Base-by-base conservation (phyloP, 2,329 filamentous ascomycete species). In the Fusarium hostae region DNA sequence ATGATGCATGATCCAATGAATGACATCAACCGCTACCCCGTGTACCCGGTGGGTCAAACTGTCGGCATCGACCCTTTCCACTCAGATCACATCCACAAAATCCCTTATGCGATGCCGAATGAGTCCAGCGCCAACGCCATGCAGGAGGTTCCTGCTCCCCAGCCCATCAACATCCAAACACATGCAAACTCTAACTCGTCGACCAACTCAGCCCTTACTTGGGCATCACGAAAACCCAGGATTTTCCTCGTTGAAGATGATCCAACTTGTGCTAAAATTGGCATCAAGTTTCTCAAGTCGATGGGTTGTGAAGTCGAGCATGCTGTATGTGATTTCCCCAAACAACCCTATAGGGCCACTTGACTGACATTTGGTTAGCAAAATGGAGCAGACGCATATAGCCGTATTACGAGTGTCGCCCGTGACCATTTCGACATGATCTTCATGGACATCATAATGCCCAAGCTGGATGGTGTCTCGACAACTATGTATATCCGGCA, bases 401-500 rank as follows among this genome's bases (percentile, higher is more conserved):
- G 92, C 78, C 96, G 96, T 79, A 91, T 97, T 54, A 89, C 86
- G 73, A 79, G 81, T 35, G 76, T 80, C 39, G 84, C 85, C 13
- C 77, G 80, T 39, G 81, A 82, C 35, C 78, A 87, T 35, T 92
- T 88, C 75, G 89, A 92, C 73, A 82, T 92, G 59, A 94, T 95
- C 71, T 88, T 95, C 69, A 95, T 95, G 93, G 93, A 96, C 78
- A 95, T 99, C 72, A 97, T 99, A 75, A 98, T 99, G 96, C 96
- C 96, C 9, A 92, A 95, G 72, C 86, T 98, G 59, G 96, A 98
- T 77, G 96, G 96, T 74, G 94, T 98, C 9, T 97, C 95, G 20
- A 95, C 96, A 5, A 97, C 94, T 63, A 93, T 96, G 77, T 90
- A 97, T 69, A 98, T 99, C 72, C 90, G 95, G 58, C 93, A 97